Evolutionary conservation across 495 filamentous ascomycete species (phyloP).

Genomic region (Xylaria curta): DNA sequence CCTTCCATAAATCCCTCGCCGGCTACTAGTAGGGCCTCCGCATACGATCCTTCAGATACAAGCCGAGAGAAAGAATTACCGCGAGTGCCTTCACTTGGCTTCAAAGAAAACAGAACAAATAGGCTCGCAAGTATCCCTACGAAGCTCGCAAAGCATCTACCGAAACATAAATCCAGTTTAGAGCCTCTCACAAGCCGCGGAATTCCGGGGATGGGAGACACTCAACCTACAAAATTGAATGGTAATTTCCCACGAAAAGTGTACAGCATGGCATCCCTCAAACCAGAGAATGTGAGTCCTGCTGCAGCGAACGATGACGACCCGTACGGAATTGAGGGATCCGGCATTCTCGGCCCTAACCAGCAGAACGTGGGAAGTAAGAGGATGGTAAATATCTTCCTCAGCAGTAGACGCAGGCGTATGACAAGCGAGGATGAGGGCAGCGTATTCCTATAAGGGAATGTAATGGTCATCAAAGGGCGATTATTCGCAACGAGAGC

Average conservation of each 20-base stretch:
- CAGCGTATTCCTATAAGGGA: conserved; percentile 31
- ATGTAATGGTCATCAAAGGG: not conserved
- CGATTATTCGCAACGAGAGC: not conserved
- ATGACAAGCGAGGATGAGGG: conserved; percentile 42
- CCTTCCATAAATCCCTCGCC: not conserved
- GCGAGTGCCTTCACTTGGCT: not conserved
- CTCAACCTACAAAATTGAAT: conserved; percentile 41
- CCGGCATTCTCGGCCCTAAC: conserved; percentile 39
- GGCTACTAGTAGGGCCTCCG: not conserved
- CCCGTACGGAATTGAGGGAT: conserved; percentile 36
- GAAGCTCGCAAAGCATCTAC: conserved; percentile 35
- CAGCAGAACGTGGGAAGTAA: conserved; percentile 58
- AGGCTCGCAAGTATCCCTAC: conserved; percentile 20
- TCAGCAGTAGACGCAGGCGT: conserved; percentile 59
- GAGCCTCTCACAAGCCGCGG: conserved; percentile 41
- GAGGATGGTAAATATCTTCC: conserved; percentile 66
- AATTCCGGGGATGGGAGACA: conserved; percentile 42
- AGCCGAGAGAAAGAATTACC: conserved; percentile 11
- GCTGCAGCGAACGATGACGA: conserved; percentile 34
- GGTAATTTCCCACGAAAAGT: conserved; percentile 35
- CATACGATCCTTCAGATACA: not conserved
- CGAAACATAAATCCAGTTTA: conserved; percentile 19
- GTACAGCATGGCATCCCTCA: conserved; percentile 35
- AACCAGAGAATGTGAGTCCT: conserved; percentile 34
- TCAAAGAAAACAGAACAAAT: not conserved